Base-by-base conservation (phyloP, 2,329 filamentous ascomycete species). In the Clonostachys rhizophaga region DNA sequence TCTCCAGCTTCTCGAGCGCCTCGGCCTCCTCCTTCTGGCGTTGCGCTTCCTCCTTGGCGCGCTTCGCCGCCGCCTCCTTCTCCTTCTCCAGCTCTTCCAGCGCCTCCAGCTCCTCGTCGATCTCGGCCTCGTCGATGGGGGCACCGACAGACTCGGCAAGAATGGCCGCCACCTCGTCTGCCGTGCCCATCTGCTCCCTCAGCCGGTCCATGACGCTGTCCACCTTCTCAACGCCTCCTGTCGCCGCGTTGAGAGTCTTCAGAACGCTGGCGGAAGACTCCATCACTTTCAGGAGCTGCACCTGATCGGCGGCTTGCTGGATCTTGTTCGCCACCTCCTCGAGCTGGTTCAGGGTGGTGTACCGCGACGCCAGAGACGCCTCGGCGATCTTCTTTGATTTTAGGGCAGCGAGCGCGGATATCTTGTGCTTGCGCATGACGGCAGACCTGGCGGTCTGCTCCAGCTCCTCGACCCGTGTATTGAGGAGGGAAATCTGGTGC, bases 41-140 rank as follows among this genome's bases (percentile, higher is more conserved):
- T 55, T 58, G 67, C 57, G 55, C 52, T 40, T 69, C 69, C 52
- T 71, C 68, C 50, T 62, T 66, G 40, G 63, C 64, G 24, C 70
- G 75, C 52, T 79, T 74, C 36, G 64, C 66, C 49, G 70, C 68
- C 49, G 73, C 70, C 48, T 81, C 75, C 59, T 79, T 77, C 58
- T 71, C 71, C 53, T 60, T 67, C 55, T 82, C 78, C 53, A 81
- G 74, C 34, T 62, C 71, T 66, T 91, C 84, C 69, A 99, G 71
- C 5, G 76, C 84, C 54, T 87, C 86, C 42, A 97, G 76, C 69
- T 96, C 92, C 50, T 92, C 87, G 55, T 96, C 91, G 47, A 97
- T 81, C 63, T 95, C 91, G 17, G 61, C 76, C 59, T 96, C 91
- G 62, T 96, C 89, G 34, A 95, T 73, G 2, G 64, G 65, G 39